Conservation (phyloP, 768 basidiomycete genomes). For the Chalciporus pseudorubinellus region DNA sequence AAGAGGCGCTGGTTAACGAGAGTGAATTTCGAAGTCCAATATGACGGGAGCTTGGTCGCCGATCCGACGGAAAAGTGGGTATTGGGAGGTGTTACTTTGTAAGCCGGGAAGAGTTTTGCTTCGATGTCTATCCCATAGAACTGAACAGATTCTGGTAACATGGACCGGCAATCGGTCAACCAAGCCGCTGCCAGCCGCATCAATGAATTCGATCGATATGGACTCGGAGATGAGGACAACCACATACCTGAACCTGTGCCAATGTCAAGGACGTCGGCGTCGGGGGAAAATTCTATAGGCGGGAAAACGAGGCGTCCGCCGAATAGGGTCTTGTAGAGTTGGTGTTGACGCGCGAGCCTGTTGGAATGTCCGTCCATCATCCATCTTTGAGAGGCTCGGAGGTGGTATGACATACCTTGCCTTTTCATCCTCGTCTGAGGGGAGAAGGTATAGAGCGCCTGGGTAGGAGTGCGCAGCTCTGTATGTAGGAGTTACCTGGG, state of each 20-base stretch:
- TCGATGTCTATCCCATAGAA: constrained; percentile 26
- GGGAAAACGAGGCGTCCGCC: constrained; percentile 17
- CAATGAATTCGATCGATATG: neutral
- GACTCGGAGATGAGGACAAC: too few species aligned
- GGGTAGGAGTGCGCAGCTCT: constrained; percentile 14
- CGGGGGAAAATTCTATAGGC: neutral
- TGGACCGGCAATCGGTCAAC: constrained; percentile 14
- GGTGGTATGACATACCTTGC: constrained; percentile 17
- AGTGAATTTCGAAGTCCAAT: constrained; percentile 29
- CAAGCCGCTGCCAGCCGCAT: constrained; percentile 10
- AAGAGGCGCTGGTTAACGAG: constrained; percentile 35
- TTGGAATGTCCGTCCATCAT: neutral
- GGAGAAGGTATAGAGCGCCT: constrained; percentile 23
- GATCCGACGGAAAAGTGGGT: constrained; percentile 14
- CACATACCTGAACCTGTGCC: constrained; percentile 9
- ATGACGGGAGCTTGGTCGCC: constrained; percentile 20
- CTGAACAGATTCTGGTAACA: constrained; percentile 11
- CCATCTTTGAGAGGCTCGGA: too few species aligned
- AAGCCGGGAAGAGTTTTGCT: constrained; percentile 13
- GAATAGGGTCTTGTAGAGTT: constrained; percentile 18
- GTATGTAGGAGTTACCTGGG: constrained; percentile 4
- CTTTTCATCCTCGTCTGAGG: constrained; percentile 20
- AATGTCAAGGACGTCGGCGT: too few species aligned
- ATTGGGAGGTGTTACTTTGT: constrained; percentile 1
- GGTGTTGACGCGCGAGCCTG: constrained; percentile 19